phyloP scores from a whole-genome alignment of 148 eudicot genomes.

The Hydrangea macrophylla region DNA sequence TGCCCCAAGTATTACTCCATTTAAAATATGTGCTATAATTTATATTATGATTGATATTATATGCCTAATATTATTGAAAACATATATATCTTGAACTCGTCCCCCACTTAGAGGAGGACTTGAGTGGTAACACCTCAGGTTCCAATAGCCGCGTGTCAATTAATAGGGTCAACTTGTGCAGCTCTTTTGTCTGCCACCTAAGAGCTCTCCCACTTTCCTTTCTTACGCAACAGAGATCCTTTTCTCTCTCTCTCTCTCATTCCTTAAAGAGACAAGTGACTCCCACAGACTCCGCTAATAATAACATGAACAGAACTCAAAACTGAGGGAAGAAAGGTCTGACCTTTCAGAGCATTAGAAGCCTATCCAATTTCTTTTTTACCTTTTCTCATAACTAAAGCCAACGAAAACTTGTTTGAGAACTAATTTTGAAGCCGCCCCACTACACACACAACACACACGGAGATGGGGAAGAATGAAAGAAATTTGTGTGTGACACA shows the following conservation, averaged over 20 bases:
- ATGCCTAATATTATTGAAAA: too few relatives aligned
- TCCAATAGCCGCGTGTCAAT: slow-evolving; percentile 13
- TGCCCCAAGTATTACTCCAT: too few relatives aligned
- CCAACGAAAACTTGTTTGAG: neutral
- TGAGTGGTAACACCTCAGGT: slow-evolving; percentile 9
- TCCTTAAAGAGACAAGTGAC: neutral
- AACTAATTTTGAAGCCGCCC: neutral
- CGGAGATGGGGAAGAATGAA: too few relatives aligned
- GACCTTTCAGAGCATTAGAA: neutral
- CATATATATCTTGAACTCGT: neutral
- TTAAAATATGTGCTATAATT: too few relatives aligned
- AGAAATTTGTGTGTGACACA: too few relatives aligned
- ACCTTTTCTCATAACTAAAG: neutral
- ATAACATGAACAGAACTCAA: neutral
- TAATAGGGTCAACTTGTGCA: slow-evolving; percentile 2
- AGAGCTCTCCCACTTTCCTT: neutral
- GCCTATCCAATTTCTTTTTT: neutral
- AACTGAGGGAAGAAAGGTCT: neutral
- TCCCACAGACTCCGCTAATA: neutral
- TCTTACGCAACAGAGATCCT: neutral
- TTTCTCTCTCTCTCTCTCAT: neutral
- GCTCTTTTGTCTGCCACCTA: slow-evolving; percentile 1
- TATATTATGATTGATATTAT: too few relatives aligned
- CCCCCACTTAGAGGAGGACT: neutral
- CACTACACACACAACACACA: neutral